Base-by-base conservation (phyloP, 2,329 filamentous ascomycete genomes). In the Colletotrichum magnum region DNA sequence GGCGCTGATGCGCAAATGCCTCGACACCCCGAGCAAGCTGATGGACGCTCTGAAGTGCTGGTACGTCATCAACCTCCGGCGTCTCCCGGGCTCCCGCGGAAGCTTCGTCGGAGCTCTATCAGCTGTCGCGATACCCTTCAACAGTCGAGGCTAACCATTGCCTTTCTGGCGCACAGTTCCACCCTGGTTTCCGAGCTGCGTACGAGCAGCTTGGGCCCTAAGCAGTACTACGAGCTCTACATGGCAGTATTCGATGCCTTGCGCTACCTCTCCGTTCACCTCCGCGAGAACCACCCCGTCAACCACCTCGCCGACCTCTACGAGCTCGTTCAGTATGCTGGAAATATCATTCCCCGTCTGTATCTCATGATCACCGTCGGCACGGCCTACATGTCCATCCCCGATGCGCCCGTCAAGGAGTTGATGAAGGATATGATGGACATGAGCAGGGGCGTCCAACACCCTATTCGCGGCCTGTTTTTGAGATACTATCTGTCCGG, bases 381-480 rank as follows among this genome's bases (percentile, higher is more conserved):
- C 68, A 99, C 96, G 2, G 97, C 97, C 57, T 99, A 99, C 85
- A 99, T 99, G 96, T 92, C 94, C 28, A 97, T 99, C 77, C 93
- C 96, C 77, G 96, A 98, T 87, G 96, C 97, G 68, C 96, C 96
- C 0, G 96, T 99, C 74, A 99, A 99, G 84, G 96, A 99, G 85
- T 94, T 99, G 72, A 99, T 99, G 96, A 99, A 99, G 83, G 96
- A 99, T 81, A 99, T 99, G 96, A 99, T 99, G 96, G 96, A 99
- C 82, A 99, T 99, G 96, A 98, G 94, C 82, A 90, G 96, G 72
- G 96, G 96, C 65, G 95, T 99, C 24, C 96, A 99, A 78, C 96
- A 99, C 81, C 96, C 96, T 16, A 95, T 98, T 72, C 93, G 96
- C 67, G 96, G 96, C 18, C 86, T 99, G 64, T 99, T 99, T 79